Conservation (phyloP, 2,329 filamentous ascomycete species). For the Aspergillus viridinutans region DNA sequence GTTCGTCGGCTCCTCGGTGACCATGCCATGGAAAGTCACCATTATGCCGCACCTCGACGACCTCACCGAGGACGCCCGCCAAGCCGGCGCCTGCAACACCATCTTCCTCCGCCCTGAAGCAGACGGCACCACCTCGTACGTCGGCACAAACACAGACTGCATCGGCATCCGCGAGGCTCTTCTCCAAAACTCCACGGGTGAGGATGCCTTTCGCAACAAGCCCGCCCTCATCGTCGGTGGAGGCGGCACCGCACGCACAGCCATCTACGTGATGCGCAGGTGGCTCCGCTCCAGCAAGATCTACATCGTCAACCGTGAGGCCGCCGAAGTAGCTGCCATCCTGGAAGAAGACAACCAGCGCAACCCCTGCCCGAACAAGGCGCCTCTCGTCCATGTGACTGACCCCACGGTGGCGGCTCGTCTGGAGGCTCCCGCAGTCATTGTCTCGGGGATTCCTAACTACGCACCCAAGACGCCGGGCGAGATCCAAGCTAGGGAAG, state of each 20-base stretch:
- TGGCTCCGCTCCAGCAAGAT: constrained; percentile 65
- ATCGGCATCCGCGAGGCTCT: constrained; percentile 73
- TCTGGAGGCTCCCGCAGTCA: constrained; percentile 59
- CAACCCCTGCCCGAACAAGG: constrained; percentile 42
- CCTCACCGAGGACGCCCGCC: constrained; percentile 66
- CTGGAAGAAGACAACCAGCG: constrained; percentile 60
- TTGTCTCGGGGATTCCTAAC: constrained; percentile 73
- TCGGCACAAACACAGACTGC: constrained; percentile 78
- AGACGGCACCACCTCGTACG: constrained; percentile 50
- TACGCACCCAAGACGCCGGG: constrained; percentile 62
- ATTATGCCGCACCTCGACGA: constrained; percentile 71
- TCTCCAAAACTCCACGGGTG: constrained; percentile 45
- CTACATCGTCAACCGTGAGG: constrained; percentile 74
- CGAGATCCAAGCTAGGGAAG: constrained; percentile 57
- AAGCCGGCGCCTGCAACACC: constrained; percentile 76
- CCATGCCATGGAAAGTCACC: constrained; percentile 79
- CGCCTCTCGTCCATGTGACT: constrained; percentile 55
- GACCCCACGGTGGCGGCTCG: constrained; percentile 56
- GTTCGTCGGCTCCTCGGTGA: constrained; percentile 63
- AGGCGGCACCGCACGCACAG: constrained; percentile 72
- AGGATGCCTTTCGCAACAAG: constrained; percentile 39
- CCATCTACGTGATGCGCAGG: constrained; percentile 69
- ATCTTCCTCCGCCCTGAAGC: constrained; percentile 56
- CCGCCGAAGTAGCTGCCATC: constrained; percentile 62
- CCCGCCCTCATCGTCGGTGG: constrained; percentile 73